phyloP scores from a whole-genome alignment of 2,329 filamentous ascomycete genomes.

The Ampelomyces quisqualis region DNA sequence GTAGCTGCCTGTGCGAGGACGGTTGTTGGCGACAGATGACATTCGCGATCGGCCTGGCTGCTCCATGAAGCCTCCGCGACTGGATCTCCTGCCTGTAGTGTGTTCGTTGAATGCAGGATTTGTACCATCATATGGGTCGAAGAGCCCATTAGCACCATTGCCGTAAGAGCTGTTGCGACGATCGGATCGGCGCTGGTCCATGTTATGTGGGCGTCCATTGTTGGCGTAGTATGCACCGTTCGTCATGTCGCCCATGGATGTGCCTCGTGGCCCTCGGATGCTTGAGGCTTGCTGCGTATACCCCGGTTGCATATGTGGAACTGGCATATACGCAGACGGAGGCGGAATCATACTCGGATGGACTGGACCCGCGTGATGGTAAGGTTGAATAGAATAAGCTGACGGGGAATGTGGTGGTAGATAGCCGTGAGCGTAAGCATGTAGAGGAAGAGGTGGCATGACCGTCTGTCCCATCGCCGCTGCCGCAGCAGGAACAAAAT shows the following conservation, averaged over 20 bases:
- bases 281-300: slow-evolving; percentile 14
- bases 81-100: slow-evolving; percentile 14
- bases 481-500: slow-evolving; percentile 9
- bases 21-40: slow-evolving; percentile 15
- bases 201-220: slow-evolving; percentile 8
- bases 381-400: slow-evolving; percentile 2
- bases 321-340: no score
- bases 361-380: not conserved
- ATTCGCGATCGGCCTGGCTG: slow-evolving; percentile 22
- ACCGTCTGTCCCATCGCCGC: slow-evolving; percentile 17
- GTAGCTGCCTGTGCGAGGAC: slow-evolving; percentile 13
- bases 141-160: slow-evolving; percentile 15
- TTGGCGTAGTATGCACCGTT: slow-evolving; percentile 23
- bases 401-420: slow-evolving; percentile 8
- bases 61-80: slow-evolving; percentile 14
- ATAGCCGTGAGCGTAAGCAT: slow-evolving; percentile 16
- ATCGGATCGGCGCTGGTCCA: slow-evolving; percentile 7
- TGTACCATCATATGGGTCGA: slow-evolving; percentile 31
- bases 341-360: slow-evolving; percentile 13
- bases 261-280: slow-evolving; percentile 4
- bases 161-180: slow-evolving; percentile 14
- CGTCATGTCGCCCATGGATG: slow-evolving; percentile 32
- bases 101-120: slow-evolving; percentile 24
- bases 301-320: slow-evolving; percentile 14
- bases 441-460: slow-evolving; percentile 9